Conservation (phyloP, 2,329 filamentous ascomycete genomes). For the Aspergillus luchuensis region DNA sequence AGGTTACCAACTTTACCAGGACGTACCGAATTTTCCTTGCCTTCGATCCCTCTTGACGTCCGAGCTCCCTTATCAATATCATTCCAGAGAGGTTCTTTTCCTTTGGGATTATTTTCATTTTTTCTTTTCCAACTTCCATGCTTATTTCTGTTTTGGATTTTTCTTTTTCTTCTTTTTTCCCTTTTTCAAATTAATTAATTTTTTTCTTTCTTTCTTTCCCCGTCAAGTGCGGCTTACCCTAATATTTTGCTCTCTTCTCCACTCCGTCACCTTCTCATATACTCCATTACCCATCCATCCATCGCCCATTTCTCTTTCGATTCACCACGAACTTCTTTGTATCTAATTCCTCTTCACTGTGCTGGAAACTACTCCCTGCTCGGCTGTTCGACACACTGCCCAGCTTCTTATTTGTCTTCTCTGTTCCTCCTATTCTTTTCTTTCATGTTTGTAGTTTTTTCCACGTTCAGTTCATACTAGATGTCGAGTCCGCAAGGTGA, state of each 20-base stretch:
- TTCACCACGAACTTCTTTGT: conserved; percentile 9
- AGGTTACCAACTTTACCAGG: conserved; percentile 2
- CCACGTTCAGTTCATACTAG: conserved; percentile 12
- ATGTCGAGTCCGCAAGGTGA: conserved; percentile 25
- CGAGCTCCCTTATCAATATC: conserved; percentile 13
- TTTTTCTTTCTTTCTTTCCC: not conserved
- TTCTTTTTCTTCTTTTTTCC: conserved; percentile 14
- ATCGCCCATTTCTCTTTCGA: conserved; percentile 3
- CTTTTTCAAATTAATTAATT: not conserved
- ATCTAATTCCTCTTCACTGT: conserved; percentile 6
- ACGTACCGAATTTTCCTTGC: conserved; percentile 8
- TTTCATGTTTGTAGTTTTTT: conserved; percentile 1
- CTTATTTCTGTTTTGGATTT: conserved; percentile 9
- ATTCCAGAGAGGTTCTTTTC: conserved; percentile 12
- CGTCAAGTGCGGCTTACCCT: conserved; percentile 12
- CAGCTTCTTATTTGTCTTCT: conserved; percentile 10
- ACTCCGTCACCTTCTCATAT: conserved; percentile 15
- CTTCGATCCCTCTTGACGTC: conserved; percentile 4
- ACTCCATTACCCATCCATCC: conserved; percentile 12
- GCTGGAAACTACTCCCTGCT: not conserved
- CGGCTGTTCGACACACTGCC: not conserved
- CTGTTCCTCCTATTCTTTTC: not conserved
- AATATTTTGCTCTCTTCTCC: conserved; percentile 1
- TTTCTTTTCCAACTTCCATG: conserved; percentile 10
- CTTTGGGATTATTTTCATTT: not conserved